Evolutionary conservation across 1,139 yeast genomes (phyloP), one percentile per base, ranked within the genome.

Genomic region (Wickerhamiella pararugosa): DNA sequence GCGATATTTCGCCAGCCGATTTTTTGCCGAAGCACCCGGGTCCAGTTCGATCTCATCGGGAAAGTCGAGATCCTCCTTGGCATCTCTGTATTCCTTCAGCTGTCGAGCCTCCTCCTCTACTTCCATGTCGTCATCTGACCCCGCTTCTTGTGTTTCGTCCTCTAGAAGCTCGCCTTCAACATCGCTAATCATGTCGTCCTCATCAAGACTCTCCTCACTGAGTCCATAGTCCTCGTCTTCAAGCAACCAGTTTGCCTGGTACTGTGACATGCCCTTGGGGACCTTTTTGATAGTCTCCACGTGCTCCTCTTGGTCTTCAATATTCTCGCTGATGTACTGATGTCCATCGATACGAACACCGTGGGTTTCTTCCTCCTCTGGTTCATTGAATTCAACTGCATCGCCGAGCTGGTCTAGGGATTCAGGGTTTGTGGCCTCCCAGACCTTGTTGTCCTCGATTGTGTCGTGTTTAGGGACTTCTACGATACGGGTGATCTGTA

Each of bases 31-130:
- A 51, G 73, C 86, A 5, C 63, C 57, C 29, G 97, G 96, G 43
- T 70, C 73, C 39, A 90, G 64, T 59, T 92, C 97, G 44, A 87
- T 64, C 62, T 92, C 98, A 62, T 92, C 99, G 0, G 98, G 97
- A 66, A 86, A 90, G 53, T 90, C 95, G 36, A 76, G 70, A 57
- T 90, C 96, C 41, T 86, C 96, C 47, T 72, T 72, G 49, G 79
- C 94, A 47, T 78, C 90, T 31, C 71, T 62, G 15, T 27, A n/a
- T 40, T 65, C 64, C n/a, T 58, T 60, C 37, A 57, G 52, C 32
- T 42, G 43, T 7, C 10, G 34, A 44, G 21, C 56, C 25, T 58
- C 66, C 32, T 58, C 64, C 9, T 58, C 66, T 40, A 55, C 56
- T 15, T 57, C 64, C 5, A 59, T 61, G 11, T 54, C 64, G n/a